Evolutionary conservation across 139 green algal genomes (phyloP), one percentile per base, ranked within the genome.

Genomic region (Coelastrella sp.): DNA sequence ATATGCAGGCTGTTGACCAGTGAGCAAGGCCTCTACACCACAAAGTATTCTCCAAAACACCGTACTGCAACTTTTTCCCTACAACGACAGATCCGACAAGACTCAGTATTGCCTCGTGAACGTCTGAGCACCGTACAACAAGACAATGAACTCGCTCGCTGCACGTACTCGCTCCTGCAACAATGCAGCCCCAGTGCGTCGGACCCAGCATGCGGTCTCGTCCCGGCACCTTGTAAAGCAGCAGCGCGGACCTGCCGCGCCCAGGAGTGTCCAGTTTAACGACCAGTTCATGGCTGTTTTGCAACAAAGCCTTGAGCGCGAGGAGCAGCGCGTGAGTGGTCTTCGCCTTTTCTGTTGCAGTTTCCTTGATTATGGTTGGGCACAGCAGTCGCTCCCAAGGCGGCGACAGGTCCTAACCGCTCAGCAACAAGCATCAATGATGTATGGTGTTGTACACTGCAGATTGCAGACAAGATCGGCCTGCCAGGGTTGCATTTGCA

Each of bases 381-480:
- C 11, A 71, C 64, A 71, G 64, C 64, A 14, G 64, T 71, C 64
- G 64, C 16, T 71, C 32, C 32, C 32, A 47, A 47, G 32, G 32
- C 32, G 32, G 32, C 32, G 32, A 47, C 32, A 47, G 32, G 32
- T 47, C 32, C 32, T 47, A 47, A 47, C 32, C 32, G 32, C 32
- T 47, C 32, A 47, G 32, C 32, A 47, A 47, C 32, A 47, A 47
- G 32, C 32, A 47, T 47, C 32, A 47, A 47, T 47, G 32, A 47
- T 71, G 17, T 47, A 76, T 8, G 14, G 16, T 17, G 13, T 80
- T 80, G 74, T 80, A 5, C 20, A 58, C 7, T 87, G 73, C 85
- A 91, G 87, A 79, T 91, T 80, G 75, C 87, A 8, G 77, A 86
- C 58, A 85, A 86, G 77, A 86, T 91, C n/a, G 87, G 87, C 47